A percentile compares a stretch with the other conserved stretches of the same genome.
phyloP scores from a whole-genome alignment of 1,284 basidiomycete species.

The Cryptococcus floricola region DNA sequence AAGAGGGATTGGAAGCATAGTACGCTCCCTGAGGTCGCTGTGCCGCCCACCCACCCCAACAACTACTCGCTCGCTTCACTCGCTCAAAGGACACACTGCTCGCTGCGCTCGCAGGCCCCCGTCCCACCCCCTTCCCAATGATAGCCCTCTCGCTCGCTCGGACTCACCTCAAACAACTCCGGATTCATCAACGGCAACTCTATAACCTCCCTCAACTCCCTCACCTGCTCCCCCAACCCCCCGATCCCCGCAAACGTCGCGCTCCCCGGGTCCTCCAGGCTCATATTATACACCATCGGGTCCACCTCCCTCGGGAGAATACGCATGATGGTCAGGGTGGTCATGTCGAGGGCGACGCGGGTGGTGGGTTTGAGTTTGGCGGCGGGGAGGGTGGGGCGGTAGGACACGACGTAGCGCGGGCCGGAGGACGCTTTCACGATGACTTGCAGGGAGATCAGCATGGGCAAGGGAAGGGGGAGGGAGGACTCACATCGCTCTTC shows the following conservation, averaged over 20 bases:
- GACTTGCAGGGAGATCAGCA: slow-evolving; percentile 55
- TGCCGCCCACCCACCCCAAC: not conserved
- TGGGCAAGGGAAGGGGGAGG: not conserved
- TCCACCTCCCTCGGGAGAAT: slow-evolving; percentile 97
- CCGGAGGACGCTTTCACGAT: slow-evolving; percentile 99
- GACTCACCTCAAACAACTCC: slow-evolving; percentile 69
- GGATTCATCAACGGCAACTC: slow-evolving; percentile 94
- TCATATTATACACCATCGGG: slow-evolving; percentile 99
- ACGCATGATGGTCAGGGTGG: slow-evolving; percentile 97
- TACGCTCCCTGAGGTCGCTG: not conserved
- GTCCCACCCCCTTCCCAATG: not conserved
- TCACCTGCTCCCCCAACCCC: slow-evolving; percentile 91
- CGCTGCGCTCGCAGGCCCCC: not conserved
- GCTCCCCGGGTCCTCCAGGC: slow-evolving; percentile 92
- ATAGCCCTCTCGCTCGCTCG: not conserved
- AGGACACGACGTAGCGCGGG: slow-evolving; percentile 98
- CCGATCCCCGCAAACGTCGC: slow-evolving; percentile 97
- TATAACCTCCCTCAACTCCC: slow-evolving; percentile 95
- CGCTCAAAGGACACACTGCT: not conserved
- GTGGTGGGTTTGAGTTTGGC: slow-evolving; percentile 90
- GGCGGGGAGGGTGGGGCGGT: slow-evolving; percentile 85
- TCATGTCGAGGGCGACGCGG: slow-evolving; percentile 98
- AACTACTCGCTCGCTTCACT: not conserved
- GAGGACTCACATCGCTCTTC: slow-evolving; percentile 82
- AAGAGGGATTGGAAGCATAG: no score